Conservation (phyloP, 2,329 filamentous ascomycete genomes). For the Colletotrichum sp. region DNA sequence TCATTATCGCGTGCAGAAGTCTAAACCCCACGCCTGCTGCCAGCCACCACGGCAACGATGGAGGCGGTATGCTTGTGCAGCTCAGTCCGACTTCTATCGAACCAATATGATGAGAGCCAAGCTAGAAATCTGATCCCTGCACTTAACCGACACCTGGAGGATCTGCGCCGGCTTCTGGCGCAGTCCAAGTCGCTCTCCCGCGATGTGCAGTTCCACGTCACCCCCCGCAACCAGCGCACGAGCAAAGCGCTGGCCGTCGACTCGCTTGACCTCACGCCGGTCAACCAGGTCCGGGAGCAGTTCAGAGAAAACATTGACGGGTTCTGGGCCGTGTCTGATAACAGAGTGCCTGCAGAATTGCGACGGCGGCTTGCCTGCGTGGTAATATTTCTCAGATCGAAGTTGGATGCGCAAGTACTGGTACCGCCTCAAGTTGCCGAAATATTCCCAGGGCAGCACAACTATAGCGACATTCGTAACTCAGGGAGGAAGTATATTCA, state of each 20-base stretch:
- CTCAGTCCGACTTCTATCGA: neutral
- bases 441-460: slow-evolving; percentile 24
- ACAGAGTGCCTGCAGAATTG: slow-evolving; percentile 26
- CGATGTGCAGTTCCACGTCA: slow-evolving; percentile 33
- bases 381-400: slow-evolving; percentile 33
- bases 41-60: neutral
- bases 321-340: slow-evolving; percentile 26
- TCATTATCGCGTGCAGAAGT: neutral
- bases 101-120: slow-evolving; percentile 21
- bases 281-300: slow-evolving; percentile 20
- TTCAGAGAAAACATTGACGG: slow-evolving; percentile 17
- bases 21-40: neutral
- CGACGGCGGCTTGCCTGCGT: slow-evolving; percentile 33
- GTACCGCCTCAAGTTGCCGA: slow-evolving; percentile 25
- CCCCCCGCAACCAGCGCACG: slow-evolving; percentile 33
- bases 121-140: slow-evolving; percentile 26
- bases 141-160: slow-evolving; percentile 31
- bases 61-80: neutral
- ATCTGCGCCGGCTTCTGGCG: slow-evolving; percentile 28
- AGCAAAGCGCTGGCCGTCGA: slow-evolving; percentile 31
- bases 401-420: slow-evolving; percentile 24
- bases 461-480: slow-evolving; percentile 31
- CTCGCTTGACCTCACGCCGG: slow-evolving; percentile 14
- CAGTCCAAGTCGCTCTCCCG: slow-evolving; percentile 31
- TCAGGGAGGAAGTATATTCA: slow-evolving; percentile 39